Conservation (phyloP, 2,329 filamentous ascomycete species). For the Xylariomycetidae sp. region DNA sequence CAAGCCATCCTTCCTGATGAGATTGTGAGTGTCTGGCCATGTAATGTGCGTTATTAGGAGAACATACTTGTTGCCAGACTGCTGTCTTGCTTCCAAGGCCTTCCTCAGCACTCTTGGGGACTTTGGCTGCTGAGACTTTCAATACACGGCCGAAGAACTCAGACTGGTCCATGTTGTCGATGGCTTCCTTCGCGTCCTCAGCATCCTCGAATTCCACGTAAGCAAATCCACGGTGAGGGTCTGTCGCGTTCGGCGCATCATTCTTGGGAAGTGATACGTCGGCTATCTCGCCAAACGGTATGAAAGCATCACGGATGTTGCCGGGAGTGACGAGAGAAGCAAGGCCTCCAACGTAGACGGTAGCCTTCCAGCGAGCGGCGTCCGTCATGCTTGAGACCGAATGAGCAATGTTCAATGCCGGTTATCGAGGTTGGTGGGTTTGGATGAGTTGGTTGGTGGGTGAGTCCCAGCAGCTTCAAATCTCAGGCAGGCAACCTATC, state of each 20-base stretch:
- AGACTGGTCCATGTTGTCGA: conserved; percentile 98
- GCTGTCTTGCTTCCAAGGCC: conserved; percentile 89
- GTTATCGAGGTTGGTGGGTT: no score
- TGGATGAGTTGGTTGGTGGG: no score
- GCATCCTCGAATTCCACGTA: conserved; percentile 91
- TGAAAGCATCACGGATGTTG: conserved; percentile 82
- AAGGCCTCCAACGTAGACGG: conserved; percentile 86
- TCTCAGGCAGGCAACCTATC: no score
- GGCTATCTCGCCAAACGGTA: conserved; percentile 93
- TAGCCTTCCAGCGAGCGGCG: conserved; percentile 76
- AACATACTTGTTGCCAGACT: conserved; percentile 87
- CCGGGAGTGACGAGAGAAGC: conserved; percentile 69
- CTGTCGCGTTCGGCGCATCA: conserved; percentile 70
- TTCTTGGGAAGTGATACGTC: conserved; percentile 88
- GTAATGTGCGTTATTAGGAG: conserved; percentile 1
- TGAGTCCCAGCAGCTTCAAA: no score
- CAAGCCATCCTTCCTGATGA: conserved; percentile 81
- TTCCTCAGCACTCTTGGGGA: conserved; percentile 81
- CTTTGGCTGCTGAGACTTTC: conserved; percentile 87
- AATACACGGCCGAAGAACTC: conserved; percentile 90
- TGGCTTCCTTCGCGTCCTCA: conserved; percentile 85
- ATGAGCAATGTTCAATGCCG: no score
- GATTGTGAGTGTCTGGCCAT: conserved; percentile 16
- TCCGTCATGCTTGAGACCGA: conserved; percentile 63
- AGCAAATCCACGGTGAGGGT: conserved; percentile 85